A percentile compares a stretch with the other conserved stretches of the same genome.
Conservation (phyloP, 225 moss, liverwort and hornwort species). For the Bryum argenteum region DNA sequence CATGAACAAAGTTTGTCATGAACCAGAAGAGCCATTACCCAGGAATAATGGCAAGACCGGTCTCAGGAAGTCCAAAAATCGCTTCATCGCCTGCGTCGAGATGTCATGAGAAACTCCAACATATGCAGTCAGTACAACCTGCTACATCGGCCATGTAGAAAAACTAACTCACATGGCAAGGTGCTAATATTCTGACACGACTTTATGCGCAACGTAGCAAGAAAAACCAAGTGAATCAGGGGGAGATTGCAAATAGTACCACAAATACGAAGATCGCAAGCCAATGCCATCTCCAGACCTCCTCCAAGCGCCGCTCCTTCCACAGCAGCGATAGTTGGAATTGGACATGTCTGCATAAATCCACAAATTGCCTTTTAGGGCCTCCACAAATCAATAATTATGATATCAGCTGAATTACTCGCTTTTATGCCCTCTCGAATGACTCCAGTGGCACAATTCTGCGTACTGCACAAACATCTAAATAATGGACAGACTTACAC, state of each 20-base stretch:
- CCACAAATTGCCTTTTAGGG: constrained; percentile 15
- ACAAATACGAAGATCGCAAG: constrained; percentile 94
- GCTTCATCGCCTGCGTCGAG: constrained; percentile 75
- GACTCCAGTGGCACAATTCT: not conserved
- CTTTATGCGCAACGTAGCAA: constrained; percentile 26
- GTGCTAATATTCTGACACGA: constrained; percentile 14
- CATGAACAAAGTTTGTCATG: constrained; percentile 11
- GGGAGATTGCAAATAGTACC: constrained; percentile 50
- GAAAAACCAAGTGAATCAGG: constrained; percentile 1
- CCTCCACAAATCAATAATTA: not conserved
- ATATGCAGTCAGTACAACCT: constrained; percentile 14
- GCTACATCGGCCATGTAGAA: constrained; percentile 11
- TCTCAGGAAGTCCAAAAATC: constrained; percentile 93
- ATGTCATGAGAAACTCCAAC: constrained; percentile 22
- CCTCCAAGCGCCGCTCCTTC: constrained; percentile 96
- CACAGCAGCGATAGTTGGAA: constrained; percentile 94
- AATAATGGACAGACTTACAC: constrained; percentile 14
- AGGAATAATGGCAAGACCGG: constrained; percentile 91
- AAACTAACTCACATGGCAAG: constrained; percentile 24
- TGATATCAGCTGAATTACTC: constrained; percentile 3
- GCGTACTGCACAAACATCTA: constrained; percentile 5
- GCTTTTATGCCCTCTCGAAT: constrained; percentile 14
- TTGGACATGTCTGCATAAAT: constrained; percentile 69
- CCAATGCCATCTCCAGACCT: constrained; percentile 89
- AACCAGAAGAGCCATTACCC: constrained; percentile 54